Evolutionary conservation across 2,329 filamentous ascomycete genomes (phyloP), one percentile per base, ranked within the genome.

Genomic region (Escovopsis sp.): DNA sequence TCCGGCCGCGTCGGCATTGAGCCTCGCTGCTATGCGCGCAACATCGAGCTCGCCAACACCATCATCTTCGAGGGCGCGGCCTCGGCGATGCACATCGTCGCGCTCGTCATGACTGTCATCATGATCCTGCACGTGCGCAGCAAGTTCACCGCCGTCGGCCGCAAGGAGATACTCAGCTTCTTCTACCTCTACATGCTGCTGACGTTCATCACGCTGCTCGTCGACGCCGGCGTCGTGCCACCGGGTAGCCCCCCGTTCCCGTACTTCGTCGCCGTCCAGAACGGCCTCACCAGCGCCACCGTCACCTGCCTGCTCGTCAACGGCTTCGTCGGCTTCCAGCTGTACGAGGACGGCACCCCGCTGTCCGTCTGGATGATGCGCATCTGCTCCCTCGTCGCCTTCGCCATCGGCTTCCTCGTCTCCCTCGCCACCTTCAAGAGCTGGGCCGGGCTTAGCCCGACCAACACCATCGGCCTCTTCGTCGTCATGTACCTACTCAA

Each of bases 61-160:
- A 89, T 96, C 66, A 98, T 98, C 57, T 98, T 98, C 61, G 80
- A 96, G 65, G 85, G 81, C 57, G 91, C 88, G 26, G 80, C 87
- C 19, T 85, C 85, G 48, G 87, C 89, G 57, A 85, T 91, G 66
- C 91, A 98, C 63, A 96, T 98, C 51, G 68, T 83, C 44, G 85
- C 89, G 12, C 69, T 98, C 46, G 69, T 80, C 53, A 95, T 98
- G 89, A 93, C 87, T 4, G 83, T 89, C 8, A 82, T 94, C 55
- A 98, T 98, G 91, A 87, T 98, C 48, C 72, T 98, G 49, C 91
- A 98, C 62, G 85, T 98, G 48, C 77, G 91, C 54, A 89, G 85
- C 55, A 98, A 98, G 66, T 98, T 98, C 63, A 98, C 91, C 19
- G 91, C 91, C 55, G 91, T 98, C 53, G 89, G 78, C 45, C 75